A percentile compares a stretch with the other conserved stretches of the same genome.
Evolutionary conservation across 2,329 filamentous ascomycete species (phyloP).

Genomic region (Venturia asperata): DNA sequence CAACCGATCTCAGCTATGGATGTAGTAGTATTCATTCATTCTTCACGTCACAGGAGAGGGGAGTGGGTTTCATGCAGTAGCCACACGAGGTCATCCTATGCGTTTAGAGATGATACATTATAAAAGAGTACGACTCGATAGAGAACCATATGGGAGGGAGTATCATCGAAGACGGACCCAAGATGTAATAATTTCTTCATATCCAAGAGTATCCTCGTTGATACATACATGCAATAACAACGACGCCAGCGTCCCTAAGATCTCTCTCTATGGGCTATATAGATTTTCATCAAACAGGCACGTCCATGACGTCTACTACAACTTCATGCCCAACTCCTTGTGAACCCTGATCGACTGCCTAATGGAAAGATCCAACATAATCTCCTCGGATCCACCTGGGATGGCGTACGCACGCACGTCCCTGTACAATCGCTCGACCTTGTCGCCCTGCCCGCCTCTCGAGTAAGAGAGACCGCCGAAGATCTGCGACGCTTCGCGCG

Average conservation of each 20-base stretch:
- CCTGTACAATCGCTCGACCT: slow-evolving; percentile 89
- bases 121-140: no score
- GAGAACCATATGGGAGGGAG: no score
- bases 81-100: no score
- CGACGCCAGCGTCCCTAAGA: not conserved
- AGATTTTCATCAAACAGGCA: not conserved
- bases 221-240: not conserved
- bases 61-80: no score
- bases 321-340: slow-evolving; percentile 89
- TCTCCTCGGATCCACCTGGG: slow-evolving; percentile 92
- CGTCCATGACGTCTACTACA: slow-evolving; percentile 54
- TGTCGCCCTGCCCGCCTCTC: slow-evolving; percentile 86
- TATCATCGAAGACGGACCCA: no score
- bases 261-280: not conserved
- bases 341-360: slow-evolving; percentile 82
- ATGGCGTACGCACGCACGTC: slow-evolving; percentile 94
- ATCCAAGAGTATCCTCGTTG: no score
- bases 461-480: slow-evolving; percentile 92
- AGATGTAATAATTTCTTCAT: no score
- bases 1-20: no score
- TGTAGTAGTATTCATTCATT: no score
- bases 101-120: no score
- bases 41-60: no score
- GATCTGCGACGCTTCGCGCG: slow-evolving; percentile 92
- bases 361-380: slow-evolving; percentile 96